Evolutionary conservation across 2,329 filamentous ascomycete genomes (phyloP), one percentile per base, ranked within the genome.

Genomic region (Nemania serpens): DNA sequence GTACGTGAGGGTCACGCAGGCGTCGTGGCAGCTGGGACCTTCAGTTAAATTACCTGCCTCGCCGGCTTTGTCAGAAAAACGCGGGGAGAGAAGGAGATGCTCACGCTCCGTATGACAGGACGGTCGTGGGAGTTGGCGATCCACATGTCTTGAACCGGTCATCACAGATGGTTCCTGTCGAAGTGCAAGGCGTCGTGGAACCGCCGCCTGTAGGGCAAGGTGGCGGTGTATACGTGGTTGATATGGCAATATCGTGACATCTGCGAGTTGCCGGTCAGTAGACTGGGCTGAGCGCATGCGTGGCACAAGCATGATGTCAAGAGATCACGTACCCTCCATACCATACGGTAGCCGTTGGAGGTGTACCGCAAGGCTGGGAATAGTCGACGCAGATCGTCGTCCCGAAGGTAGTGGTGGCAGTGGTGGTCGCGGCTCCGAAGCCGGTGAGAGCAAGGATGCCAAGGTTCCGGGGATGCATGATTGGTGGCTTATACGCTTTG

Each of bases 71-170:
- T 7, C 15, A 11, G 17, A n/a, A 34, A 29, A 29, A 29, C 25
- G 25, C 13, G 18, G n/a, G 2, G 10, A 9, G 18, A 17, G 2
- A 6, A 9, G 17, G 39, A n/a, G 22, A 25, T 39, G 25, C 64
- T 62, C 25, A 66, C 62, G 45, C 60, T 49, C 60, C 65, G 37
- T 65, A 66, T 42, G 50, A 58, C 7, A 66, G 15, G 22, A 45
- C 55, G 5, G 66, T 62, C 2, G 70, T 70, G 1, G 65, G 60
- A 13, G 64, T 64, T 10, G 69, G 68, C 0, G 65, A 61, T 42
- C 69, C 70, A 43, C 70, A 73, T 1, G 59, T 63, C 61, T 56
- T 65, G 47, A 68, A 41, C 36, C 56, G 53, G n/a, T 71, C 70
- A 17, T 66, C 65, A 49, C 70, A 73, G 9, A 66, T 29, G 17